Evolutionary conservation across 371 early-diverging fungal genomes (phyloP), one percentile per base, ranked within the genome.

Genomic region (Mortierella sp.): DNA sequence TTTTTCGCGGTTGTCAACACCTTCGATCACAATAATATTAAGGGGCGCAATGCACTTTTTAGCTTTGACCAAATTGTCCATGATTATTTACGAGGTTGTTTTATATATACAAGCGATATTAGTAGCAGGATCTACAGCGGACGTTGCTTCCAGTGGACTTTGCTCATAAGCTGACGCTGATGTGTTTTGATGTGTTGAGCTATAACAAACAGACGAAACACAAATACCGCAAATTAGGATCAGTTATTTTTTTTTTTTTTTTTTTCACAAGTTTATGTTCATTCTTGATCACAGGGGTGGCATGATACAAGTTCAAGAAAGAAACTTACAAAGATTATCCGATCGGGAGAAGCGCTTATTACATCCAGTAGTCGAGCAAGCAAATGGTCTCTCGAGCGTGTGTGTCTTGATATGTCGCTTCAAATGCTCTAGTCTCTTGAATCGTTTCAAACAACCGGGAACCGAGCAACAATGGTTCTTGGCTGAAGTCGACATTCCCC

Each of bases 371-470:
- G 85, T 85, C 23, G 84, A 84, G 79, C 97, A 97, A 37, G 84
- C 87, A 81, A 89, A 93, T 8, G 96, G 95, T 48, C 90, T 89
- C 79, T 96, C 96, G 30, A 94, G 92, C 2, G 97, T 96, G 72
- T 96, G 95, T 4, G 94, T 94, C 69, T 93, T 89, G 72, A 93
- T 91, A 81, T 97, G 96, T 34, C 96, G 89, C 14, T 92, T 93
- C 70, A 91, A 86, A 81, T 93, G 93, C 70, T 93, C 93, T 19
- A 91, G 76, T 24, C 93, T 84, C 70, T 94, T 94, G 65, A 87
- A 87, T 17, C 80, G 47, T 41, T 83, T 83, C 50, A 78, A 43
- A 43, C 89, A 88, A 8, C 80, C 80, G 9, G 75, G 57, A 1
- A 83, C 70, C 12, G 83, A 69, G 44, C 89, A 86, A 31, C 58